A percentile compares a stretch with the other conserved stretches of the same genome.
These are phyloP conservation scores for Filobasidium floriforme DNA, from an alignment of 768 basidiomycete species.

Conservation along the genomic window DNA sequence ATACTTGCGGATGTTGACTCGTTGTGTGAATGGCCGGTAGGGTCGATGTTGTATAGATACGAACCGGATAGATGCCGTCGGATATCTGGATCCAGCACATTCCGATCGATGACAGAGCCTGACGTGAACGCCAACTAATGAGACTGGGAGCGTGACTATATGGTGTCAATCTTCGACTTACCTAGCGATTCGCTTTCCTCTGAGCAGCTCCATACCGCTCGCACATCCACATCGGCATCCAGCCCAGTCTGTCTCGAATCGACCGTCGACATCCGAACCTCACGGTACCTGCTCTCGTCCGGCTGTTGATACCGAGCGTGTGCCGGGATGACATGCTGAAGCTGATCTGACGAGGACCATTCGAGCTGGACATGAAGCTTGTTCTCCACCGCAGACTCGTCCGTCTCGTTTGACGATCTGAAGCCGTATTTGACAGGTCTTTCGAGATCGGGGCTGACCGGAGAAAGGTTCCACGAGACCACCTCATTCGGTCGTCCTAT, in stretches of 20 bases:
- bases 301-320: conserved; percentile 19
- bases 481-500: neutral
- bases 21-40: neutral
- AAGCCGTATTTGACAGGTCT: conserved; percentile 15
- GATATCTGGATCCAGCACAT: neutral
- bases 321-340: conserved; percentile 8
- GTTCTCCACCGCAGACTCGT: conserved; percentile 10
- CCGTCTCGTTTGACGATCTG: neutral
- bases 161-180: too few species aligned
- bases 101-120: neutral
- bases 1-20: neutral
- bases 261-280: neutral
- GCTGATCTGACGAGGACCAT: neutral
- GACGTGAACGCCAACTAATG: neutral
- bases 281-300: neutral
- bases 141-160: too few species aligned
- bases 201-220: conserved; percentile 7
- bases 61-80: neutral
- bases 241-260: neutral
- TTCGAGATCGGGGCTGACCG: conserved; percentile 12
- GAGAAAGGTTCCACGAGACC: neutral
- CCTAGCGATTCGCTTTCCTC: too few species aligned
- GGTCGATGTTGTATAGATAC: conserved; percentile 3
- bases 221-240: neutral
- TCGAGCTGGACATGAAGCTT: neutral